A percentile compares a stretch with the other conserved stretches of the same genome.
phyloP scores from a whole-genome alignment of 208 protist genomes.

The Strigomonas galati region DNA sequence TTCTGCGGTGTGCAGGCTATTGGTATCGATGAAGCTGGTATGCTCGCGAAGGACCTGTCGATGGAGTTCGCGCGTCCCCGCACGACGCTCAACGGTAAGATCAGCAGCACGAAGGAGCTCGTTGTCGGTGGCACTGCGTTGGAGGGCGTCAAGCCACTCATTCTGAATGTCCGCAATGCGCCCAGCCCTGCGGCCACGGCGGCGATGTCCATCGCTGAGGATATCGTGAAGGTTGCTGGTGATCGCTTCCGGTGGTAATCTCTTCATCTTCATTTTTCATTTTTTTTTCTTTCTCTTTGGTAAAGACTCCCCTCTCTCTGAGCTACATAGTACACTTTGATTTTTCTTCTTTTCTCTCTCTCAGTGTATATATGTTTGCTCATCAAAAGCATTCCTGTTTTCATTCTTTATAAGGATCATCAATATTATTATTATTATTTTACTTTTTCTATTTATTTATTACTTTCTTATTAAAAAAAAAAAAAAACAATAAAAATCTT shows the following conservation, averaged over 20 bases:
- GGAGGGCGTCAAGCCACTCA: constrained; percentile 35
- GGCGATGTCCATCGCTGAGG: constrained; percentile 83
- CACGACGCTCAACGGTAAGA: constrained; percentile 34
- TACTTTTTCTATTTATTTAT: too few relatives aligned
- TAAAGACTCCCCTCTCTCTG: background rate
- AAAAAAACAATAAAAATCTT: background rate
- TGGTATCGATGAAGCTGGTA: constrained; percentile 51
- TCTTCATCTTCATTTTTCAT: constrained; percentile 4
- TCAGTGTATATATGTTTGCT: background rate
- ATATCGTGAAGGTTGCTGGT: constrained; percentile 59
- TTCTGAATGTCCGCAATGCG: constrained; percentile 89
- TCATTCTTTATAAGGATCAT: too few relatives aligned
- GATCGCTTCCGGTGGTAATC: too few relatives aligned
- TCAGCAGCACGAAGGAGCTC: background rate
- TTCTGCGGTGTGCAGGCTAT: constrained; percentile 76
- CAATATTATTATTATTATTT: too few relatives aligned
- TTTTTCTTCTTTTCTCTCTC: constrained; percentile 14
- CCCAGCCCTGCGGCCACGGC: constrained; percentile 86
- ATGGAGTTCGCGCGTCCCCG: constrained; percentile 72
- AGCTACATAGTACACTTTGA: background rate
- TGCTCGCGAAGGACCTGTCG: constrained; percentile 62
- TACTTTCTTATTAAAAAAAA: too few relatives aligned
- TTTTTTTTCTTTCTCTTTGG: constrained; percentile 2
- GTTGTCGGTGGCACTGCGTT: constrained; percentile 6
- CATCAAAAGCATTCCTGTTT: too few relatives aligned